Evolutionary conservation across 371 early-diverging fungal species (phyloP).

Genomic region (Basidiobolus meristosporus): DNA sequence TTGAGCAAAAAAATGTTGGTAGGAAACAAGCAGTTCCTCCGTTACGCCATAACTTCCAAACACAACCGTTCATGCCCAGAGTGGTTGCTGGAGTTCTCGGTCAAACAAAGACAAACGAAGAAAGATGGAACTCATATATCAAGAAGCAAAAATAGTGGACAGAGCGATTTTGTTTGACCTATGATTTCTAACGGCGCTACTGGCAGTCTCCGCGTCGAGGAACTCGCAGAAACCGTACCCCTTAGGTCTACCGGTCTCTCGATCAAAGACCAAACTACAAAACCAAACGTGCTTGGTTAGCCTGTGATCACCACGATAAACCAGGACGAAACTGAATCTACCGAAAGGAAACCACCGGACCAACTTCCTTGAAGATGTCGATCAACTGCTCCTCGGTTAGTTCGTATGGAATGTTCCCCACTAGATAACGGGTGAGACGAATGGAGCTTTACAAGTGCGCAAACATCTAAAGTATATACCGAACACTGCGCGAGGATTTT

Average conservation of each 20-base stretch:
- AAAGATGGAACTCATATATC: too few species aligned
- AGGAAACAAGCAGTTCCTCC: too few species aligned
- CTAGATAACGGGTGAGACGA: too few species aligned
- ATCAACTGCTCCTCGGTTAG: slow-evolving; percentile 74
- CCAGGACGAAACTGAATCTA: slow-evolving; percentile 6
- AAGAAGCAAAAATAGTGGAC: too few species aligned
- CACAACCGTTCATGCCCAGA: background rate
- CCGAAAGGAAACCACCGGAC: slow-evolving; percentile 62
- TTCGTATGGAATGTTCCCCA: slow-evolving; percentile 76
- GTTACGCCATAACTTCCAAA: too few species aligned
- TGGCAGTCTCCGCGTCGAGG: slow-evolving; percentile 57
- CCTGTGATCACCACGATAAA: background rate
- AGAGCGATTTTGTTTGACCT: too few species aligned
- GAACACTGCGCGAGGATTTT: too few species aligned
- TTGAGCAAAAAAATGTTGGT: background rate
- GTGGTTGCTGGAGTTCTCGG: background rate
- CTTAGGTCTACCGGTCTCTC: slow-evolving; percentile 71
- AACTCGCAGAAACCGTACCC: slow-evolving; percentile 85
- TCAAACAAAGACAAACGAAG: too few species aligned
- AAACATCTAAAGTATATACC: too few species aligned
- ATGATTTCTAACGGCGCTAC: slow-evolving; percentile 55
- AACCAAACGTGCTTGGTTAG: background rate
- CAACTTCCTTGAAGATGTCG: slow-evolving; percentile 77
- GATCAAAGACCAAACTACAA: slow-evolving; percentile 57
- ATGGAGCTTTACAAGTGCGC: too few species aligned